Percentiles rank a stretch among this genome's conserved stretches.
Conservation (phyloP, 352 stramenopile genomes). For the Nothophytophthora sp. region DNA sequence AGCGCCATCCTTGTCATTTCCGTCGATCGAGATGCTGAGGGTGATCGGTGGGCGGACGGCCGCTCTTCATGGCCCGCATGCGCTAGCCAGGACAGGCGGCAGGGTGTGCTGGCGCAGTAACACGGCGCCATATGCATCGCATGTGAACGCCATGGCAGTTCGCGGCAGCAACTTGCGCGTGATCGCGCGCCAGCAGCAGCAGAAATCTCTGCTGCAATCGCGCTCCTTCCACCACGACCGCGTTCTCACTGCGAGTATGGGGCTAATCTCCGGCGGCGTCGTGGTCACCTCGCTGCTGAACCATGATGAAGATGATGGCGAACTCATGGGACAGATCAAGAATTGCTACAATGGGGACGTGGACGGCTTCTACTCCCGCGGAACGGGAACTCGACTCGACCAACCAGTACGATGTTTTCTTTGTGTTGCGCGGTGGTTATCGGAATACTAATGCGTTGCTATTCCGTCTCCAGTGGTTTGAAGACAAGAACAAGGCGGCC, state of each 20-base stretch:
- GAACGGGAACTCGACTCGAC: slow-evolving; percentile 20
- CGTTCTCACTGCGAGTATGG: slow-evolving; percentile 53
- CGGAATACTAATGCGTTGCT: neutral
- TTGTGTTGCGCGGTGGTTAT: neutral
- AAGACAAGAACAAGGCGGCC: slow-evolving; percentile 66
- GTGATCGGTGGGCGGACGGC: too few relatives aligned
- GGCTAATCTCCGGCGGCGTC: slow-evolving; percentile 46
- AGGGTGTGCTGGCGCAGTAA: neutral
- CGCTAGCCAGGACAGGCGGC: too few relatives aligned
- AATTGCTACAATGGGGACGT: slow-evolving; percentile 30
- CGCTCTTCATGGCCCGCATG: too few relatives aligned
- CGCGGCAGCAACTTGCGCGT: slow-evolving; percentile 16
- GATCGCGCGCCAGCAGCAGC: slow-evolving; percentile 16
- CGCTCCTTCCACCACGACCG: slow-evolving; percentile 30
- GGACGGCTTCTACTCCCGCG: slow-evolving; percentile 24
- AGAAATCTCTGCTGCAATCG: slow-evolving; percentile 11
- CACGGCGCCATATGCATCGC: slow-evolving; percentile 6
- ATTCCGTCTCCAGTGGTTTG: slow-evolving; percentile 35
- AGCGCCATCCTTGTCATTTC: too few relatives aligned
- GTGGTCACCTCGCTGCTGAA: slow-evolving; percentile 32
- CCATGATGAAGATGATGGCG: slow-evolving; percentile 5
- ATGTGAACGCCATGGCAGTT: slow-evolving; percentile 7
- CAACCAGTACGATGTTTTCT: slow-evolving; percentile 18
- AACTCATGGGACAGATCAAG: slow-evolving; percentile 9
- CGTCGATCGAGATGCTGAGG: too few relatives aligned